Evolutionary conservation across 2,329 filamentous ascomycete species (phyloP).

Genomic region (Trichoderma breve): DNA sequence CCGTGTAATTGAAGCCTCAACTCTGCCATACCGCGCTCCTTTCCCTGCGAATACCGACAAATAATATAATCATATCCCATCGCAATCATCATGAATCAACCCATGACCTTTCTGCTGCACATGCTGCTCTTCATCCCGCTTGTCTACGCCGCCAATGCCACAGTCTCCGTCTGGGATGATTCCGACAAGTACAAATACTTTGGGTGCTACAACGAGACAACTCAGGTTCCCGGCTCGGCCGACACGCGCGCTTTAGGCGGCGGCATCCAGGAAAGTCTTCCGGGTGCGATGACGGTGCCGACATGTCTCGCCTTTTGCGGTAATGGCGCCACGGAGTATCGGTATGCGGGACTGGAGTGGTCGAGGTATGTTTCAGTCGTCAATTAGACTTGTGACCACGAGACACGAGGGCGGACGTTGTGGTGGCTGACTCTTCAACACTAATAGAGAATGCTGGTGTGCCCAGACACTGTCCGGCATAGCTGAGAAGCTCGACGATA

Average conservation of each 20-base stretch:
- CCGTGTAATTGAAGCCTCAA: not conserved
- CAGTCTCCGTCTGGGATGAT: conserved; percentile 35
- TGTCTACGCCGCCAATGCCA: conserved; percentile 22
- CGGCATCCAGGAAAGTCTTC: conserved; percentile 39
- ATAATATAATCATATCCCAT: not conserved
- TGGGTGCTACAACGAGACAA: conserved; percentile 61
- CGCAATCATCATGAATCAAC: not conserved
- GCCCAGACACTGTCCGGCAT: conserved; percentile 48
- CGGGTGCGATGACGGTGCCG: conserved; percentile 51
- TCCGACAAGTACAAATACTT: conserved; percentile 40
- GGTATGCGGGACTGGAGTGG: conserved; percentile 56
- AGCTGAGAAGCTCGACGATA: conserved; percentile 46
- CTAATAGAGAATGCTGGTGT: conserved; percentile 59
- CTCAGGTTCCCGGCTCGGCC: conserved; percentile 41
- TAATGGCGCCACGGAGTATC: conserved; percentile 38
- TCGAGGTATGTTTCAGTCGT: conserved; percentile 36
- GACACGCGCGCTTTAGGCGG: conserved; percentile 47
- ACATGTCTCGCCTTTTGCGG: conserved; percentile 52
- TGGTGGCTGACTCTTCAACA: not conserved
- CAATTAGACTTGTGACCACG: not conserved
- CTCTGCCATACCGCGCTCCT: not conserved
- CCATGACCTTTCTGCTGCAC: not conserved
- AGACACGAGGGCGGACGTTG: not conserved
- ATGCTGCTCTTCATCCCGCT: conserved; percentile 21
- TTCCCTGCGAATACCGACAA: not conserved